Evolutionary conservation across 768 basidiomycete species (phyloP), one percentile per base, ranked within the genome.

Genomic region (Rhizopogon salebrosus): DNA sequence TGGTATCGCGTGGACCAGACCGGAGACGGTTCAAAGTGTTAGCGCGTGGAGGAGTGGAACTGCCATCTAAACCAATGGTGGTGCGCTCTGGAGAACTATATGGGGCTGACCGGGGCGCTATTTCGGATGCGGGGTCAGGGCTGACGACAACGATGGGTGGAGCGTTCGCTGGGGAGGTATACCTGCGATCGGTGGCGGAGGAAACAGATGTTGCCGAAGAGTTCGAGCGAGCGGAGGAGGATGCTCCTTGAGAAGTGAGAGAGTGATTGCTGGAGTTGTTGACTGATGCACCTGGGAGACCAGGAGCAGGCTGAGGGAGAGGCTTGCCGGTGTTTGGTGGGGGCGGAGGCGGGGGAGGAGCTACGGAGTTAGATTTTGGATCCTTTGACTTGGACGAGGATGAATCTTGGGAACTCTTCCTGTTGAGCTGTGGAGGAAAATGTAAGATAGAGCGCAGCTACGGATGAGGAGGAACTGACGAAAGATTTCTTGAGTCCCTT

Each of bases 1-100:
- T 98, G 40, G 92, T 98, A 69, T 98, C 97, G 71, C 94, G 97
- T 51, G 94, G 92, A 16, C 83, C 84, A 39, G 84, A 80, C 54
- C 90, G 81, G 50, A 92, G 81, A 60, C 91, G 85, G 62, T 80
- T 84, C 58, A 90, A 73, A 10, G 88, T 75, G 39, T 78, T 82
- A 37, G 82, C 76, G 50, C 89, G 80, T 27, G 89, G 87, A 20
- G 84, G 85, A 1, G 78, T 78, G 9, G 75, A 71, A 64, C 68
- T 75, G 16, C 62, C 57, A 68, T 84, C 83, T 41, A 78, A 60
- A 35, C 72, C 72, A 36, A 75, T 57, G 24, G 78, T 69, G 48
- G 75, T 65, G 40, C 82, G 75, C 58, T 84, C 79, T 34, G 79
- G 69, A 9, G 75, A 74, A 36, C 69, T 73, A 55, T 66, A 68